Percentiles rank a stretch among this genome's conserved stretches.
Conservation (phyloP, 2,329 filamentous ascomycete species). For the Penicillium fuscoglaucum region DNA sequence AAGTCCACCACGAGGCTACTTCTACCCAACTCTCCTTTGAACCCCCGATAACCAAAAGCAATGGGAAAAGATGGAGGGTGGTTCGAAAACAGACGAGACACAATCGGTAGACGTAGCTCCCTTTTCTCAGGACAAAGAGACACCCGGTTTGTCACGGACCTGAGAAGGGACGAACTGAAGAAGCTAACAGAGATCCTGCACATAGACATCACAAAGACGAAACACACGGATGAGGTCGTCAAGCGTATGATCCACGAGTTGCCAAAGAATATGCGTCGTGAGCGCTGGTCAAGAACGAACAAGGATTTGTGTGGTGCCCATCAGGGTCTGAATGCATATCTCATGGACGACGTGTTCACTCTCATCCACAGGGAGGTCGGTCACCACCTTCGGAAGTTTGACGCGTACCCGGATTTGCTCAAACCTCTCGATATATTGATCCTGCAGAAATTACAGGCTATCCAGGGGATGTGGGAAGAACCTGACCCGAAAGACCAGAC, state of each 20-base stretch:
- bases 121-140: slow-evolving; percentile 14
- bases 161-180: slow-evolving; percentile 22
- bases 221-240: slow-evolving; percentile 7
- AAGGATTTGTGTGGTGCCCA: slow-evolving; percentile 25
- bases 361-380: slow-evolving; percentile 30
- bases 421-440: slow-evolving; percentile 15
- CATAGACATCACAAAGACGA: slow-evolving; percentile 20
- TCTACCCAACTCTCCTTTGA: not conserved
- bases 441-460: slow-evolving; percentile 23
- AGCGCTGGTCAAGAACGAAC: not conserved
- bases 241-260: slow-evolving; percentile 18
- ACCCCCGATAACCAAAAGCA: not conserved
- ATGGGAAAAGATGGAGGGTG: slow-evolving; percentile 3
- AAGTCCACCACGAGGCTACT: not conserved
- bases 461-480: slow-evolving; percentile 38
- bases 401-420: slow-evolving; percentile 20
- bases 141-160: slow-evolving; percentile 19
- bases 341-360: slow-evolving; percentile 21
- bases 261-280: slow-evolving; percentile 18
- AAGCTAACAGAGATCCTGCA: slow-evolving; percentile 27
- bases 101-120: not conserved
- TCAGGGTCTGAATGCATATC: slow-evolving; percentile 24
- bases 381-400: slow-evolving; percentile 22
- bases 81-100: not conserved
- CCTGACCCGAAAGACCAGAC: slow-evolving; percentile 2